Percentiles rank a stretch among this genome's conserved stretches.
These are phyloP conservation scores for Sutorius eximius DNA, from an alignment of 1,284 basidiomycete species.

Conservation along the genomic window DNA sequence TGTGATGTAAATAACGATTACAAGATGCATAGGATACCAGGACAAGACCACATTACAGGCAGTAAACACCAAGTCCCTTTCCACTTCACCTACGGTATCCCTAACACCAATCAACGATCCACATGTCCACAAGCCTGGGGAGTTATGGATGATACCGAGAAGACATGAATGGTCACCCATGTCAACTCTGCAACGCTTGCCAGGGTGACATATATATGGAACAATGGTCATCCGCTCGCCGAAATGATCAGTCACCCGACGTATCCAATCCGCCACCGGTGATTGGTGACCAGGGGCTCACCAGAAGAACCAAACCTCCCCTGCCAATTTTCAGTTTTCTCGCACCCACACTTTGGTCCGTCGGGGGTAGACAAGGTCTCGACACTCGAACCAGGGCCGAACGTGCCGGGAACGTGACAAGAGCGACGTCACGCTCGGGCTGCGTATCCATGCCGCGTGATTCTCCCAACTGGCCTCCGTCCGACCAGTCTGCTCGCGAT, in stretches of 20 bases:
- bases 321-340: neutral
- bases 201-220: neutral
- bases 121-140: neutral
- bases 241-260: too few species aligned
- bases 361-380: conserved; percentile 1
- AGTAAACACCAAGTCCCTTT: too few species aligned
- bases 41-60: neutral
- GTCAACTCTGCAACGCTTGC: neutral
- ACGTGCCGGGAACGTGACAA: conserved; percentile 17
- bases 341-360: neutral
- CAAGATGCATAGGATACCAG: neutral
- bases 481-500: neutral
- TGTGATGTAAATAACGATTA: too few species aligned
- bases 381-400: conserved; percentile 6
- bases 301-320: neutral
- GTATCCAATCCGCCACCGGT: neutral
- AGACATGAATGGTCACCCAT: too few species aligned
- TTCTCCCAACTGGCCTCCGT: conserved; percentile 5
- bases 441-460: conserved; percentile 13
- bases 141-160: neutral
- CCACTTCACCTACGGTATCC: neutral
- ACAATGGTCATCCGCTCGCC: neutral
- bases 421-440: conserved; percentile 13
- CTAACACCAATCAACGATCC: neutral
- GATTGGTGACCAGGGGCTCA: neutral